Evolutionary conservation across 495 filamentous ascomycete species (phyloP).

Genomic region (Tuber calosporum): DNA sequence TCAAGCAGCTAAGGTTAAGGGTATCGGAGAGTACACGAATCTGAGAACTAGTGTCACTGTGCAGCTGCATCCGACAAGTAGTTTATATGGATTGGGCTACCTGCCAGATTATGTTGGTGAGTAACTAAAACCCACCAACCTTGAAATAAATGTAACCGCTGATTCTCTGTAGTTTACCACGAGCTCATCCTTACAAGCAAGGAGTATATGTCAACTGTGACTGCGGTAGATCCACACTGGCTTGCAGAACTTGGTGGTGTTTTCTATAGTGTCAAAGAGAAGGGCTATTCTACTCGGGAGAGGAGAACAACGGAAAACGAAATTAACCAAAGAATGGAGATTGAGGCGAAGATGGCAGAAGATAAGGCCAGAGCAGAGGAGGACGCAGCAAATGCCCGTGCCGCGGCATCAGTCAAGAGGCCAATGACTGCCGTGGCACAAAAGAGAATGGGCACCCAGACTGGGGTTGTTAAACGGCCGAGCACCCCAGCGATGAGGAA

Average conservation of each 20-base stretch:
- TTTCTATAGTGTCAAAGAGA: slow-evolving; percentile 97
- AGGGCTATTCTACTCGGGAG: slow-evolving; percentile 85
- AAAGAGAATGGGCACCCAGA: slow-evolving; percentile 35
- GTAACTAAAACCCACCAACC: not conserved
- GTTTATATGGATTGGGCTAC: slow-evolving; percentile 85
- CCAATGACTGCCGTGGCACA: slow-evolving; percentile 23
- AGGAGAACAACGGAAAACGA: slow-evolving; percentile 86
- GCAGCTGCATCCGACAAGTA: slow-evolving; percentile 86
- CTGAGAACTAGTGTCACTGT: slow-evolving; percentile 88
- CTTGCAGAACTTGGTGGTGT: slow-evolving; percentile 97
- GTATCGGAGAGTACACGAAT: slow-evolving; percentile 95
- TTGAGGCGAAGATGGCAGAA: slow-evolving; percentile 84
- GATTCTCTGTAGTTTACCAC: slow-evolving; percentile 62
- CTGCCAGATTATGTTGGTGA: slow-evolving; percentile 79
- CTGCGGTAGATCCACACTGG: slow-evolving; percentile 95
- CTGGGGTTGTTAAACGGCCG: slow-evolving; percentile 39
- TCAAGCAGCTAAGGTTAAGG: slow-evolving; percentile 94
- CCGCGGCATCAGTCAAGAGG: slow-evolving; percentile 44
- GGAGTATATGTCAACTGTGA: slow-evolving; percentile 98
- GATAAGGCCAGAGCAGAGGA: slow-evolving; percentile 71
- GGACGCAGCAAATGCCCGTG: slow-evolving; percentile 48
- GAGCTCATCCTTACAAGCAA: slow-evolving; percentile 94
- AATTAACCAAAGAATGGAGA: slow-evolving; percentile 91
- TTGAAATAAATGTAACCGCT: slow-evolving; percentile 3
- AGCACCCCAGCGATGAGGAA: slow-evolving; percentile 35